Conservation (phyloP, 2,329 filamentous ascomycete genomes). For the Scytalidium sp. region DNA sequence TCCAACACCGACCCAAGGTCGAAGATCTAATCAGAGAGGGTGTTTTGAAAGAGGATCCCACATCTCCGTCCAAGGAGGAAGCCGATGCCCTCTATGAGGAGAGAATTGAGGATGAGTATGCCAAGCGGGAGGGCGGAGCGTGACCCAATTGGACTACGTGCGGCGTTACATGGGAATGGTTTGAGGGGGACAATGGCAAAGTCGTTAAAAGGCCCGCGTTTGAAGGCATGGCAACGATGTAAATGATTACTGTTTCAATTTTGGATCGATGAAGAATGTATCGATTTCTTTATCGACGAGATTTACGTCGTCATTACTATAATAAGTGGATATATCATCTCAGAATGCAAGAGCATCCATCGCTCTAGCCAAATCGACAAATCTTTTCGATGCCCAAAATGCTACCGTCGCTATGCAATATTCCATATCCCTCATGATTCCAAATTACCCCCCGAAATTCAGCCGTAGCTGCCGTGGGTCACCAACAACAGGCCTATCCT, state of each 20-base stretch:
- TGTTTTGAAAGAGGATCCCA: slow-evolving; percentile 69
- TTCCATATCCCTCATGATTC: neutral
- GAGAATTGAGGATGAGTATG: slow-evolving; percentile 62
- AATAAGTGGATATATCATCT: neutral
- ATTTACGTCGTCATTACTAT: no score
- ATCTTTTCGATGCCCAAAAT: neutral
- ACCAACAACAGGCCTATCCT: slow-evolving; percentile 3
- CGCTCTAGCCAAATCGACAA: neutral
- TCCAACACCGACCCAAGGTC: slow-evolving; percentile 72
- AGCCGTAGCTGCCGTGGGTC: slow-evolving; percentile 16
- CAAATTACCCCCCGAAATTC: slow-evolving; percentile 10
- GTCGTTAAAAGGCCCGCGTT: no score
- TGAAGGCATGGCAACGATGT: no score
- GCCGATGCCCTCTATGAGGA: slow-evolving; percentile 47
- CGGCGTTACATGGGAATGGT: neutral
- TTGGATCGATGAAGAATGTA: no score
- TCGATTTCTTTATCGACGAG: no score
- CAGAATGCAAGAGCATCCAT: neutral
- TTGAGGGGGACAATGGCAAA: neutral
- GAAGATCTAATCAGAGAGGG: slow-evolving; percentile 77
- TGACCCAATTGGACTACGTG: slow-evolving; percentile 28
- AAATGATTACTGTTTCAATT: no score
- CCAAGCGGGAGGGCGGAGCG: slow-evolving; percentile 60
- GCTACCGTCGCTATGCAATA: neutral
- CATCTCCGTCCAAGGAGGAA: slow-evolving; percentile 39